A percentile compares a stretch with the other conserved stretches of the same genome.
phyloP scores from a whole-genome alignment of 495 filamentous ascomycete species.

The Annulohypoxylon bovei region DNA sequence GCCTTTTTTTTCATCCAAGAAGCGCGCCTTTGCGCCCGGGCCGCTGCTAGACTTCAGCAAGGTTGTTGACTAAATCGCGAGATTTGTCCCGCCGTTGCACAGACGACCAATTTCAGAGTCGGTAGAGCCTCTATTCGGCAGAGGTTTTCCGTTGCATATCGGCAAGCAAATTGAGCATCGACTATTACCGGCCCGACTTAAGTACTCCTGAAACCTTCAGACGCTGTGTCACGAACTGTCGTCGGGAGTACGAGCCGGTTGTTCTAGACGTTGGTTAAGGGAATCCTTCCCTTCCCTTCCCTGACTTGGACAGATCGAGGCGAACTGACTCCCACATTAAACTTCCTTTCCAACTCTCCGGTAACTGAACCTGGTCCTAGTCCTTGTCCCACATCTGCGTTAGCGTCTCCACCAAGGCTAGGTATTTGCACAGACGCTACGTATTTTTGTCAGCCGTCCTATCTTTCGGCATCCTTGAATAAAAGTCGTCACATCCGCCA shows the following conservation, averaged over 20 bases:
- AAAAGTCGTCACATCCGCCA: conserved; percentile 34
- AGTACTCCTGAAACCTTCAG: conserved; percentile 9
- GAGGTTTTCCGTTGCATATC: conserved; percentile 20
- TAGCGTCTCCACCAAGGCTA: conserved; percentile 45
- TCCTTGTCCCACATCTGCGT: conserved; percentile 27
- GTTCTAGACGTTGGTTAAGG: conserved; percentile 1
- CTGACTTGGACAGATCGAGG: conserved; percentile 8
- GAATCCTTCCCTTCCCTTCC: neutral
- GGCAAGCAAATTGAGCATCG: conserved; percentile 22
- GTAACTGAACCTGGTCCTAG: conserved; percentile 30
- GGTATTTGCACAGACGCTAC: conserved; percentile 31
- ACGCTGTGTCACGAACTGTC: conserved; percentile 1
- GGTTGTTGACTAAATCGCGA: conserved; percentile 12
- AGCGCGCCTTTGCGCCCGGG: conserved; percentile 4
- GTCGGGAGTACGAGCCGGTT: neutral
- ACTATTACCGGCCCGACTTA: conserved; percentile 17
- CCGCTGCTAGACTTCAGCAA: conserved; percentile 11
- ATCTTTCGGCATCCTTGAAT: conserved; percentile 29
- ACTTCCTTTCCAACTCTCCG: conserved; percentile 40
- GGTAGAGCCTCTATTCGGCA: neutral
- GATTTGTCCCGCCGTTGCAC: conserved; percentile 8
- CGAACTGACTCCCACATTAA: conserved; percentile 31
- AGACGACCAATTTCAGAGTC: conserved; percentile 10
- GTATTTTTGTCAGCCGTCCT: conserved; percentile 29
- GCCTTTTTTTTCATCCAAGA: conserved; percentile 5